Conservation (phyloP, 1,139 yeast species). For the Meyerozyma guilliermondii region DNA sequence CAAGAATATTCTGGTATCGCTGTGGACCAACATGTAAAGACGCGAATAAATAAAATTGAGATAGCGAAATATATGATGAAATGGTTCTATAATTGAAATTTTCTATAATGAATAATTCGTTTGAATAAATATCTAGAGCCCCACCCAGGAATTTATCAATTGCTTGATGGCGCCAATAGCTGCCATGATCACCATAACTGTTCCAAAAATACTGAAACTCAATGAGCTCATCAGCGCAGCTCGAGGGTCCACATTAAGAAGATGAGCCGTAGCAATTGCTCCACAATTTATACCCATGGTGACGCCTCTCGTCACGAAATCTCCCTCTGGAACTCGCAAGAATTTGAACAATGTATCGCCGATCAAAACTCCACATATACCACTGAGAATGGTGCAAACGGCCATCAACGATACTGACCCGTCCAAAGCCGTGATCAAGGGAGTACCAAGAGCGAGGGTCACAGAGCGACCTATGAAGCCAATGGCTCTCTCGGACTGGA, state of each 20-base stretch:
- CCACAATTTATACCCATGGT: slow-evolving; percentile 75
- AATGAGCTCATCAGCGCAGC: slow-evolving; percentile 77
- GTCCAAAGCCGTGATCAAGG: slow-evolving; percentile 57
- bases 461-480: slow-evolving; percentile 80
- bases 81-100: too few relatives aligned
- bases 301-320: slow-evolving; percentile 72
- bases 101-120: too few relatives aligned
- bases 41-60: neutral
- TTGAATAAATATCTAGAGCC: slow-evolving; percentile 6
- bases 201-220: slow-evolving; percentile 68
- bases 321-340: slow-evolving; percentile 53
- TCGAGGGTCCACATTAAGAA: slow-evolving; percentile 64
- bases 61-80: too few relatives aligned
- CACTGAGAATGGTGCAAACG: slow-evolving; percentile 72
- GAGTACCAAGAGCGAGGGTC: slow-evolving; percentile 78
- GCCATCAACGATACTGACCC: slow-evolving; percentile 76
- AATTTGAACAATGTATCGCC: slow-evolving; percentile 49
- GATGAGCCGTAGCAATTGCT: slow-evolving; percentile 77
- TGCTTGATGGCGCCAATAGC: slow-evolving; percentile 36
- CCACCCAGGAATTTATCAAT: slow-evolving; percentile 8
- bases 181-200: slow-evolving; percentile 65
- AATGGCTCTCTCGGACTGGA: slow-evolving; percentile 52
- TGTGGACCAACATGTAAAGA: neutral
- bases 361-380: slow-evolving; percentile 67
- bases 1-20: neutral